Conservation (phyloP, 2,329 filamentous ascomycete genomes). For the Phyllosticta citribraziliensis region DNA sequence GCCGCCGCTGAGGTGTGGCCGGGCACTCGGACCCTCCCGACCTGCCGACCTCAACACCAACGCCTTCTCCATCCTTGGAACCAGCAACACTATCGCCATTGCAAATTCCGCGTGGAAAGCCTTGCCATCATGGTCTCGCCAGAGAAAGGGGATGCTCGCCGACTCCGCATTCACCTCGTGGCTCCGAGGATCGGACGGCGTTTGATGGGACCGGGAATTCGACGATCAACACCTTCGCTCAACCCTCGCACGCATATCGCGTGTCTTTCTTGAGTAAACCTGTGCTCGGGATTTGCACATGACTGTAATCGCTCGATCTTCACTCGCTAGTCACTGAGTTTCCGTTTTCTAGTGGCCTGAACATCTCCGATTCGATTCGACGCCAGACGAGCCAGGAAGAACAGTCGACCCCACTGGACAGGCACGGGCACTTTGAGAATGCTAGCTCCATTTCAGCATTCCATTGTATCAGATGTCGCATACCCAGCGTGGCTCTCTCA, state of each 20-base stretch:
- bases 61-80: no score
- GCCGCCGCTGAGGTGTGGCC: no score
- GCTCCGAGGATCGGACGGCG: neutral
- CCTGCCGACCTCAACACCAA: no score
- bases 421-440: no score
- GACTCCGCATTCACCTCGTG: neutral
- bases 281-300: neutral
- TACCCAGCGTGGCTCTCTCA: neutral
- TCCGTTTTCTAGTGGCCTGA: no score
- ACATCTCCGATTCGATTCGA: no score
- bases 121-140: neutral
- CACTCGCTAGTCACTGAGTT: no score
- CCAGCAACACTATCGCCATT: no score
- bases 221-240: neutral
- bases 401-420: no score
- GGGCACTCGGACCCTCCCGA: no score
- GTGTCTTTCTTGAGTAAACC: neutral
- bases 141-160: neutral
- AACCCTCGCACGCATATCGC: neutral
- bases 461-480: neutral
- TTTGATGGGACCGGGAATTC: neutral
- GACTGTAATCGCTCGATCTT: neutral
- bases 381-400: no score
- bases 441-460: neutral
- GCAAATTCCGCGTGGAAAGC: no score